These are phyloP conservation scores for Cladorrhinum samala DNA, from an alignment of 495 filamentous ascomycete species.

Conservation along the genomic window DNA sequence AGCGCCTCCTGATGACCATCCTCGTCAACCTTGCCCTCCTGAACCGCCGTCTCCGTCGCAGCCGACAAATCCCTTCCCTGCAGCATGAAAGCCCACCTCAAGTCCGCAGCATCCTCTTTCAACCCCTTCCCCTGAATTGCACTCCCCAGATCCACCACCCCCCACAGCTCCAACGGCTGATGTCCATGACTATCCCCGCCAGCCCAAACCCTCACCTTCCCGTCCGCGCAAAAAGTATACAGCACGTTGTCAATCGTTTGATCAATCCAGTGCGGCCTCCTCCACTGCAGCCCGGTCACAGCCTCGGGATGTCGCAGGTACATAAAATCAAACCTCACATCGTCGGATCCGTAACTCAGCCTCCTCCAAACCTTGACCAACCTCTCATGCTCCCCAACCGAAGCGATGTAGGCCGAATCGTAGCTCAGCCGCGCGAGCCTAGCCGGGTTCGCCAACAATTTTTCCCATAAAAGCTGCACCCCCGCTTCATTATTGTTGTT, in stretches of 20 bases:
- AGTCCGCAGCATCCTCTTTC: constrained; percentile 20
- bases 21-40: constrained; percentile 41
- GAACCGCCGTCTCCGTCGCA: constrained; percentile 70
- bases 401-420: constrained; percentile 78
- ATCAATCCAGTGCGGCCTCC: constrained; percentile 63
- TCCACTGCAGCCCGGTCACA: constrained; percentile 82
- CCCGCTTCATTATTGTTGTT: too few relatives aligned
- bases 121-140: constrained; percentile 60
- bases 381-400: constrained; percentile 70
- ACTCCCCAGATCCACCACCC: constrained; percentile 67
- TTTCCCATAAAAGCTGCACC: constrained; percentile 59
- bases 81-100: constrained; percentile 75
- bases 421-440: constrained; percentile 78
- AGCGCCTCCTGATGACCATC: constrained; percentile 63
- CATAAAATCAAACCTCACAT: constrained; percentile 81
- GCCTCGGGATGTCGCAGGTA: constrained; percentile 80
- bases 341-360: constrained; percentile 74
- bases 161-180: constrained; percentile 72
- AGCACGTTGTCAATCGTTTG: constrained; percentile 82
- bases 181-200: constrained; percentile 66
- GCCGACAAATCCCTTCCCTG: constrained; percentile 74
- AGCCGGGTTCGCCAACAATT: constrained; percentile 61
- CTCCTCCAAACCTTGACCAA: constrained; percentile 91
- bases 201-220: constrained; percentile 77
- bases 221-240: constrained; percentile 89